Evolutionary conservation across 352 stramenopile genomes (phyloP).

Genomic region (Pythium sukuiense): DNA sequence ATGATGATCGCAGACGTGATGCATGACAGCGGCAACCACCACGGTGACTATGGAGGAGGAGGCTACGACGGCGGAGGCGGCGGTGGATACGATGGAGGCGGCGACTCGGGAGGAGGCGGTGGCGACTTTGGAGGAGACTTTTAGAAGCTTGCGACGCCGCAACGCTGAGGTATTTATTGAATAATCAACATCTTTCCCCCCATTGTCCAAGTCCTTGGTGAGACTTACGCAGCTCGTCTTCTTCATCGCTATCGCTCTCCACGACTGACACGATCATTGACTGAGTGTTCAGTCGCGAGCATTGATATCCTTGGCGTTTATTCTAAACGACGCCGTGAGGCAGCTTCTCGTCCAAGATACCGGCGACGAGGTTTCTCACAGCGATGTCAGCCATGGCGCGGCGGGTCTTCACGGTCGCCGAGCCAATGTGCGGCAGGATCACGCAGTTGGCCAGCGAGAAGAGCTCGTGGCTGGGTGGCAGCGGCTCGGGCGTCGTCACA

Average conservation of each 20-base stretch:
- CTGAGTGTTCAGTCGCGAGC: too few species aligned
- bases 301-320: too few species aligned
- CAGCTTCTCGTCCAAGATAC: constrained; percentile 41
- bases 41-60: not conserved
- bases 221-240: too few species aligned
- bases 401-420: constrained; percentile 49
- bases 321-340: constrained; percentile 38
- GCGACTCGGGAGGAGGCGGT: constrained; percentile 5
- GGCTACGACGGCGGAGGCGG: constrained; percentile 8
- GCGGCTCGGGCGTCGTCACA: constrained; percentile 90
- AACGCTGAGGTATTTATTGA: not conserved
- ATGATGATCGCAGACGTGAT: constrained; percentile 16
- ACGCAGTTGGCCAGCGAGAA: constrained; percentile 69
- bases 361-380: constrained; percentile 58
- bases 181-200: too few species aligned
- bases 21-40: constrained; percentile 10
- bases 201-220: too few species aligned
- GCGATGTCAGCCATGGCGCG: constrained; percentile 79
- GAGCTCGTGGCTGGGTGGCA: constrained; percentile 74
- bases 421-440: constrained; percentile 51
- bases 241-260: too few species aligned
- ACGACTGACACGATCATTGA: too few species aligned
- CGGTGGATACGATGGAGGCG: constrained; percentile 3
- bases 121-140: constrained; percentile 21
- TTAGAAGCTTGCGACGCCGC: not conserved